phyloP scores from a whole-genome alignment of 2,329 filamentous ascomycete genomes.

The Diaporthe aspalathi region DNA sequence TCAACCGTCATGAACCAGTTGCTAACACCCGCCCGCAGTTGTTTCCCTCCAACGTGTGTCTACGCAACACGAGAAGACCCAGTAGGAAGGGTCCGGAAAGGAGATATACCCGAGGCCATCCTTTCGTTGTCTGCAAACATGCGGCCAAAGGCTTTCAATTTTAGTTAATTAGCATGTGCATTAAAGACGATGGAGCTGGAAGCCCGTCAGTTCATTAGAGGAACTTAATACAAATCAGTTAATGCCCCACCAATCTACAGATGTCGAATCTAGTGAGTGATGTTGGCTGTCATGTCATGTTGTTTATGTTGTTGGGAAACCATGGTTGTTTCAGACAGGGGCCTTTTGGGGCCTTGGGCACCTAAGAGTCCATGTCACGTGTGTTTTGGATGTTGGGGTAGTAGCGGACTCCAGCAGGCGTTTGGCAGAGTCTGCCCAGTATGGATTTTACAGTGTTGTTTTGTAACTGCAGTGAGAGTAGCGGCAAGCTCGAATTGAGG shows the following conservation, averaged over 20 bases:
- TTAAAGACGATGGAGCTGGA: slow-evolving; percentile 39
- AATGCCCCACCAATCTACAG: slow-evolving; percentile 14
- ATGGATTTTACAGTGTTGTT: not conserved
- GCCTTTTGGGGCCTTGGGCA: not conserved
- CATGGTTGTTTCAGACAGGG: not conserved
- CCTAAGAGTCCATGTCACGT: not conserved
- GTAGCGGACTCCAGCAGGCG: no score
- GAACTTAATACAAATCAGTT: slow-evolving; percentile 43
- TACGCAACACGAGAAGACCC: slow-evolving; percentile 90
- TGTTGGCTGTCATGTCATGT: slow-evolving; percentile 1
- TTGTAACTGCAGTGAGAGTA: not conserved
- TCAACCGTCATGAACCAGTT: not conserved
- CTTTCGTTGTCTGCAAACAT: slow-evolving; percentile 36
- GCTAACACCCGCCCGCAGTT: slow-evolving; percentile 70
- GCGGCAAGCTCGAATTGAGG: not conserved
- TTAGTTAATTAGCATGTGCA: slow-evolving; percentile 39
- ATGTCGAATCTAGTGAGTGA: not conserved
- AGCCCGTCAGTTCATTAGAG: slow-evolving; percentile 40
- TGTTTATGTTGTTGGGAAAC: not conserved
- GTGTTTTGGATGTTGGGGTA: not conserved
- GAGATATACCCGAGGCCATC: slow-evolving; percentile 36
- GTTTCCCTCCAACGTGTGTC: slow-evolving; percentile 91
- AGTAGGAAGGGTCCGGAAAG: slow-evolving; percentile 59
- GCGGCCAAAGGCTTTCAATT: slow-evolving; percentile 37
- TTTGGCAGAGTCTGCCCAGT: not conserved